These are phyloP conservation scores for Raphanus hybrid DNA, from an alignment of 441 rosid genomes.

Conservation along the genomic window DNA sequence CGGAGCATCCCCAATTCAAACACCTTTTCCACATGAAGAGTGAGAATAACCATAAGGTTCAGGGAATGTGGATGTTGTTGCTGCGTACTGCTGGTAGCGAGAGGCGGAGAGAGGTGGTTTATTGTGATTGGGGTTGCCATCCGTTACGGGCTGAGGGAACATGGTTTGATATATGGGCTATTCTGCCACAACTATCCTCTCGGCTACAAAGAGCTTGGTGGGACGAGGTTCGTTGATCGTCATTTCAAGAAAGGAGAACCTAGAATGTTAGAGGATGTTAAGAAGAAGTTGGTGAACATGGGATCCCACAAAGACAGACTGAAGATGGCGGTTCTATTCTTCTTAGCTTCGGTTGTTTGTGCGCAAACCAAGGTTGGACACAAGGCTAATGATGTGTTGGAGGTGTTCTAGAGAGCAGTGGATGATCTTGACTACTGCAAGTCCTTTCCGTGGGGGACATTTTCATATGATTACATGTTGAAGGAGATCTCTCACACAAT, in stretches of 20 bases:
- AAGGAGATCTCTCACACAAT: too few species aligned
- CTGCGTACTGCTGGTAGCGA: neutral
- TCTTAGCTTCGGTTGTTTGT: too few species aligned
- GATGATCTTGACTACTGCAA: neutral
- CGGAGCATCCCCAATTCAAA: too few species aligned
- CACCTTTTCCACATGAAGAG: too few species aligned
- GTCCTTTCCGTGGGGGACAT: too few species aligned
- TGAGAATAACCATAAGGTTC: neutral
- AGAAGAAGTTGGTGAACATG: too few species aligned
- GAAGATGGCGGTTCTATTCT: neutral
- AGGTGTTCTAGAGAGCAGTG: too few species aligned
- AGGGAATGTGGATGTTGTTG: neutral
- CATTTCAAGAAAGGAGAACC: neutral
- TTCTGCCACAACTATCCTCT: neutral
- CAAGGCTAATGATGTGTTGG: too few species aligned
- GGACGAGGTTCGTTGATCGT: neutral
- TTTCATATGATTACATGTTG: too few species aligned
- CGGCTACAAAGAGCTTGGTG: neutral
- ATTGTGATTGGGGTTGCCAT: neutral
- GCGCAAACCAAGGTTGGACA: too few species aligned
- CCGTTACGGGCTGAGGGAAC: neutral
- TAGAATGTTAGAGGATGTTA: neutral
- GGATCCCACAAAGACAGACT: too few species aligned
- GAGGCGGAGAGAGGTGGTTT: neutral
- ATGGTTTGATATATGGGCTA: neutral